A percentile compares a stretch with the other conserved stretches of the same genome.
Evolutionary conservation across 306 rosid genomes (phyloP).

Genomic region (Casuarina glauca): DNA sequence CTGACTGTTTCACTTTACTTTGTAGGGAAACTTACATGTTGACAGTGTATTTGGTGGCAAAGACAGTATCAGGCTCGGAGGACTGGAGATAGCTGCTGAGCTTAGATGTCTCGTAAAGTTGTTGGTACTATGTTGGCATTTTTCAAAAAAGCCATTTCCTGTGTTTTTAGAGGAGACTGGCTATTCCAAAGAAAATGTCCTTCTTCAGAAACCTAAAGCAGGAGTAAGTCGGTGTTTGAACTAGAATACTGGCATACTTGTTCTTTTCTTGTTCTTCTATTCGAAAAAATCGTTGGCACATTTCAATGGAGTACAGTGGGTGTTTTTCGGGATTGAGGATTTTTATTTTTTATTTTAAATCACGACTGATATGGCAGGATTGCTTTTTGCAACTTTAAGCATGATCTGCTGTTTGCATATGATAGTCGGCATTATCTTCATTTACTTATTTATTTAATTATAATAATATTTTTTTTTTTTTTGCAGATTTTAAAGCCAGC

Average conservation of each 20-base stretch:
- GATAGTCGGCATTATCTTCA: constrained; percentile 5
- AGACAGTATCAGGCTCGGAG: constrained; percentile 70
- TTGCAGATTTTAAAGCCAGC: constrained; percentile 97
- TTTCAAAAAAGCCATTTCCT: constrained; percentile 81
- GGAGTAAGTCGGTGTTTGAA: constrained; percentile 61
- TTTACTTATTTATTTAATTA: too few species aligned
- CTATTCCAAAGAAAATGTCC: constrained; percentile 65
- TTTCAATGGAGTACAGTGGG: neutral
- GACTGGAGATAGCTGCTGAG: constrained; percentile 62
- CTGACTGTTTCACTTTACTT: constrained; percentile 12
- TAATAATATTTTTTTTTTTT: constrained; percentile 6
- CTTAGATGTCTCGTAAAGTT: constrained; percentile 70
- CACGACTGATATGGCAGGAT: constrained; percentile 1
- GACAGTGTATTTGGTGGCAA: constrained; percentile 70
- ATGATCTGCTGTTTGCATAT: neutral
- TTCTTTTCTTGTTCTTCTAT: neutral
- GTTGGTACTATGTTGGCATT: constrained; percentile 92
- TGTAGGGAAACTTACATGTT: constrained; percentile 81
- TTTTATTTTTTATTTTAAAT: constrained; percentile 13
- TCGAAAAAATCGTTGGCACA: neutral
- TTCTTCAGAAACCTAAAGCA: constrained; percentile 92
- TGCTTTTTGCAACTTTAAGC: neutral
- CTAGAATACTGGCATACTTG: constrained; percentile 2
- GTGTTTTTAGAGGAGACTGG: constrained; percentile 85
- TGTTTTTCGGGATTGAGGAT: neutral